A percentile compares a stretch with the other conserved stretches of the same genome.
These are phyloP conservation scores for Ashbya aceris DNA, from an alignment of 1,139 yeast species.

Conservation along the genomic window DNA sequence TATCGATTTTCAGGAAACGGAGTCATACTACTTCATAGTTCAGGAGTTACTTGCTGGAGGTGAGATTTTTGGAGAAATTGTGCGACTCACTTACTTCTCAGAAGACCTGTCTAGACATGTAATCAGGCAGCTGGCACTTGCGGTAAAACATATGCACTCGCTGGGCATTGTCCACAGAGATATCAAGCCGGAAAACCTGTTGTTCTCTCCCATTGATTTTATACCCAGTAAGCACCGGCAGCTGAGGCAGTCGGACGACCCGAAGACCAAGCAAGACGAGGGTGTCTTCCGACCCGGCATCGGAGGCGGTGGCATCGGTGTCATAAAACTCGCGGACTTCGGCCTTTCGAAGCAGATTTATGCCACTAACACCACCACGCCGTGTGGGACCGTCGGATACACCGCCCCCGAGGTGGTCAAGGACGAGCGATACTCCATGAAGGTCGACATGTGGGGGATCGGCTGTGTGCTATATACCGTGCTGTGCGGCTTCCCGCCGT, in stretches of 20 bases:
- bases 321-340: slow-evolving; percentile 82
- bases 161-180: slow-evolving; percentile 90
- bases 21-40: slow-evolving; percentile 62
- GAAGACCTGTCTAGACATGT: slow-evolving; percentile 82
- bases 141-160: slow-evolving; percentile 73
- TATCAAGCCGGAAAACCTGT: slow-evolving; percentile 86
- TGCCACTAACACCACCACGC: slow-evolving; percentile 63
- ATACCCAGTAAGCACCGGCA: slow-evolving; percentile 42
- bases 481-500: slow-evolving; percentile 93
- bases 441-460: slow-evolving; percentile 93
- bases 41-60: slow-evolving; percentile 89
- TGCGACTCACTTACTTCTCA: slow-evolving; percentile 79
- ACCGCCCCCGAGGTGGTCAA: slow-evolving; percentile 93
- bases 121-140: slow-evolving; percentile 73
- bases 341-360: slow-evolving; percentile 81
- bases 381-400: slow-evolving; percentile 86
- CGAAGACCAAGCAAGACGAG: slow-evolving; percentile 65
- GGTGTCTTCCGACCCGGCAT: slow-evolving; percentile 67
- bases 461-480: slow-evolving; percentile 89
- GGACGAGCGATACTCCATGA: slow-evolving; percentile 76
- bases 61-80: slow-evolving; percentile 89
- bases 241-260: slow-evolving; percentile 67
- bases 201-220: slow-evolving; percentile 67
- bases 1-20: slow-evolving; percentile 56
- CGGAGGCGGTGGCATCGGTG: slow-evolving; percentile 89